phyloP scores from a whole-genome alignment of 2,329 filamentous ascomycete species.

The Pseudogymnoascus sp. region DNA sequence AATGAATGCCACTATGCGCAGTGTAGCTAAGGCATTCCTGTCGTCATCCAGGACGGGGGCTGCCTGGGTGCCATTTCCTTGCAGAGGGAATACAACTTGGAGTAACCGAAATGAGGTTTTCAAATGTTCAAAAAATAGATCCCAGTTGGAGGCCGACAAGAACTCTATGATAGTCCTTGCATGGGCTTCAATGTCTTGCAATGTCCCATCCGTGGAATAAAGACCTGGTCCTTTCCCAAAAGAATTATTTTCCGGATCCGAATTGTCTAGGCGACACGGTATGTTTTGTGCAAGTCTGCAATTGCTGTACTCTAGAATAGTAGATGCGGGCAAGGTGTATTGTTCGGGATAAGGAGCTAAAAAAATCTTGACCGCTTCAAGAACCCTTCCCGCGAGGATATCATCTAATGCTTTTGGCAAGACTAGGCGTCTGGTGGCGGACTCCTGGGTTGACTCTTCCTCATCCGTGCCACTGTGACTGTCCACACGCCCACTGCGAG shows the following conservation, averaged over 20 bases:
- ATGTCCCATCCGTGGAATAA: conserved; percentile 16
- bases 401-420: conserved; percentile 39
- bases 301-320: conserved; percentile 48
- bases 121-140: conserved; percentile 52
- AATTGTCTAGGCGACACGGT: conserved; percentile 26
- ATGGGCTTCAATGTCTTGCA: conserved; percentile 46
- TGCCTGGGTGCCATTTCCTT: conserved; percentile 22
- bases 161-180: conserved; percentile 56
- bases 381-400: conserved; percentile 46
- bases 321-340: conserved; percentile 49
- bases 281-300: not conserved
- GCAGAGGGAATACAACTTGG: conserved; percentile 25
- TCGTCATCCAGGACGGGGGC: conserved; percentile 27
- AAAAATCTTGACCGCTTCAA: conserved; percentile 52
- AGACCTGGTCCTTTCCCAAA: conserved; percentile 33
- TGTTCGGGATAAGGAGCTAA: conserved; percentile 53
- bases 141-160: conserved; percentile 59
- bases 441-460: not conserved
- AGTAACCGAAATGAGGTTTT: conserved; percentile 34
- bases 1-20: conserved; percentile 56
- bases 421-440: conserved; percentile 13
- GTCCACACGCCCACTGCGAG: not conserved
- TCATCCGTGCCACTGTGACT: not conserved
- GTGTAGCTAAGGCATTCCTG: conserved; percentile 42
- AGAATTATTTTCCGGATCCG: conserved; percentile 32